Percentiles rank a stretch among this genome's conserved stretches.
These are phyloP conservation scores for Coemansia sp. DNA, from an alignment of 192 early-diverging fungal genomes.

Conservation along the genomic window DNA sequence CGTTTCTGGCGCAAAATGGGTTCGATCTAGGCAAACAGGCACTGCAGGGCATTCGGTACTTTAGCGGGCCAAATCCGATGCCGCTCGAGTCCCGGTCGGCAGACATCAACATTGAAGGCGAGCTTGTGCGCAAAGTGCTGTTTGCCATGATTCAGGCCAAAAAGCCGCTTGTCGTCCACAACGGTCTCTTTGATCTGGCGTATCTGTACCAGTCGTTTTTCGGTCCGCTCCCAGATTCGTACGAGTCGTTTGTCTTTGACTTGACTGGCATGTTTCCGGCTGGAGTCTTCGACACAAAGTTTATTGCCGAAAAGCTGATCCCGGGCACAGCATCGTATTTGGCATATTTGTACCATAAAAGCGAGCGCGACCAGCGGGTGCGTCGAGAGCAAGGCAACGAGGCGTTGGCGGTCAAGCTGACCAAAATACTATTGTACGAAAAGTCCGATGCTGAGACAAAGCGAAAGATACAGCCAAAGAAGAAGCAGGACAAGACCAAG, in stretches of 20 bases:
- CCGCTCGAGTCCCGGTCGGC: conserved; percentile 25
- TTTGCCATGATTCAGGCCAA: conserved; percentile 50
- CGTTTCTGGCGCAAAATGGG: conserved; percentile 80
- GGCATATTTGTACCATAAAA: conserved; percentile 49
- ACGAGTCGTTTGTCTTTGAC: conserved; percentile 75
- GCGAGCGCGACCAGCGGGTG: conserved; percentile 30
- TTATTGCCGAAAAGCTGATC: conserved; percentile 56
- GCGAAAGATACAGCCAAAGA: conserved; percentile 1
- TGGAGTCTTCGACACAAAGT: conserved; percentile 94
- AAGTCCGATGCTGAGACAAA: background rate
- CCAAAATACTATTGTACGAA: background rate
- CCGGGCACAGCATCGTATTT: conserved; percentile 34
- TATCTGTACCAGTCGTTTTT: conserved; percentile 92
- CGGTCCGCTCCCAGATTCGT: conserved; percentile 67
- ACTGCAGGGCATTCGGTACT: conserved; percentile 75
- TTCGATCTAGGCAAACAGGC: conserved; percentile 84
- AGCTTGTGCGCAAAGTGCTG: conserved; percentile 60
- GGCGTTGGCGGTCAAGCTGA: conserved; percentile 27
- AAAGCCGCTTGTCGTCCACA: conserved; percentile 84
- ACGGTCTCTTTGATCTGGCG: conserved; percentile 90
- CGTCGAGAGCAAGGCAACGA: conserved; percentile 5
- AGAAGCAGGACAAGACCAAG: background rate
- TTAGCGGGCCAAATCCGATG: conserved; percentile 56
- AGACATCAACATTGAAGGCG: conserved; percentile 36
- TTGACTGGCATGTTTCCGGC: conserved; percentile 78